These are phyloP conservation scores for Lentinus tigrinus DNA, from an alignment of 768 basidiomycete genomes.

Conservation along the genomic window DNA sequence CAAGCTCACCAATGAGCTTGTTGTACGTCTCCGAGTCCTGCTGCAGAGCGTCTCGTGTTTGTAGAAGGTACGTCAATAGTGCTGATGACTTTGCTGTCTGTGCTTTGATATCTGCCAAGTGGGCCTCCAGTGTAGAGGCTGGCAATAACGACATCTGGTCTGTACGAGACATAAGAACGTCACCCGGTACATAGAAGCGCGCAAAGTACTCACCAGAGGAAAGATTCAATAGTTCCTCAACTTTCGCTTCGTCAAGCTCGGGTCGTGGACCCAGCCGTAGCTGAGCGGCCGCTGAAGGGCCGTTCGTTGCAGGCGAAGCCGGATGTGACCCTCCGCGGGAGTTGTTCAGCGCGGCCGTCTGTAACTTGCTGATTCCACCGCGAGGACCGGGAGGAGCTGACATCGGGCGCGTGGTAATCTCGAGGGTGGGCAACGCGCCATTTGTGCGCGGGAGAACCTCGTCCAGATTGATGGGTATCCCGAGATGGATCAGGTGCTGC, in stretches of 20 bases:
- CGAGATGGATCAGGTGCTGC: constrained; percentile 87
- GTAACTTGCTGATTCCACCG: constrained; percentile 32
- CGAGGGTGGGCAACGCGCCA: constrained; percentile 73
- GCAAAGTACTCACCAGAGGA: constrained; percentile 55
- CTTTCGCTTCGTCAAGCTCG: constrained; percentile 63
- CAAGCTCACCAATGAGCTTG: constrained; percentile 85
- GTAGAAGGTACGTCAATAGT: constrained; percentile 77
- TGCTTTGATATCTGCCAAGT: constrained; percentile 63
- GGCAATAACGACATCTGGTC: constrained; percentile 75
- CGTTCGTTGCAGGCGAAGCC: constrained; percentile 44
- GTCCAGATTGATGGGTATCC: constrained; percentile 93
- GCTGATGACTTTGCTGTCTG: constrained; percentile 77
- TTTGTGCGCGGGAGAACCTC: constrained; percentile 76
- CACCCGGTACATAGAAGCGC: neutral
- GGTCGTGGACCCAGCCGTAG: constrained; percentile 75
- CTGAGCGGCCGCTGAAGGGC: constrained; percentile 32
- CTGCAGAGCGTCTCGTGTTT: constrained; percentile 76
- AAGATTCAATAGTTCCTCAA: constrained; percentile 63
- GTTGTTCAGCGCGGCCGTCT: constrained; percentile 37
- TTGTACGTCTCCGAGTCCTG: constrained; percentile 91
- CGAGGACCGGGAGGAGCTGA: constrained; percentile 74
- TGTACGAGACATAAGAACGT: constrained; percentile 27
- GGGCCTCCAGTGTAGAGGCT: constrained; percentile 59
- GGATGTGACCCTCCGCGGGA: constrained; percentile 54
- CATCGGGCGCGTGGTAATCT: constrained; percentile 79